Conservation (phyloP, 805 yeast species). For the Monosporozyma servazzii region DNA sequence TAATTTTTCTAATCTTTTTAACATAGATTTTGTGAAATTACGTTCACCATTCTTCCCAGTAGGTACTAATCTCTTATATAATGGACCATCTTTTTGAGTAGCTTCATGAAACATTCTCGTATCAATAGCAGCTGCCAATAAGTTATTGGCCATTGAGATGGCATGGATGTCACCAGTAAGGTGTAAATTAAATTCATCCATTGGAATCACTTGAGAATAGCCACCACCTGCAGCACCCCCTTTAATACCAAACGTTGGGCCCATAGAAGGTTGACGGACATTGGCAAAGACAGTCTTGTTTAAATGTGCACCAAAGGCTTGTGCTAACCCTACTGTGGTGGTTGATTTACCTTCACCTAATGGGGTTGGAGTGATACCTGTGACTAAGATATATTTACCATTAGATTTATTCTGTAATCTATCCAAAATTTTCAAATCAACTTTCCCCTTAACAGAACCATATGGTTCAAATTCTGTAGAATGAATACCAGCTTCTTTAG, state of each 20-base stretch:
- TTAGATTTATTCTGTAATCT: constrained; percentile 55
- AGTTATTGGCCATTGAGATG: constrained; percentile 84
- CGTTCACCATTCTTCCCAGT: constrained; percentile 64
- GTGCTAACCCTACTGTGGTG: constrained; percentile 93
- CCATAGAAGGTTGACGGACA: constrained; percentile 97
- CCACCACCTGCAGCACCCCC: constrained; percentile 99
- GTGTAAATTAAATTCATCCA: constrained; percentile 98
- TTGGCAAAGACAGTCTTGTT: constrained; percentile 79
- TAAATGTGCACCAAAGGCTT: constrained; percentile 88
- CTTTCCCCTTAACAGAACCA: constrained; percentile 87
- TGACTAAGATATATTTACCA: constrained; percentile 85
- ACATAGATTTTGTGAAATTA: constrained; percentile 69
- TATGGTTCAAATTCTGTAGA: constrained; percentile 75
- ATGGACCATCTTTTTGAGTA: constrained; percentile 72
- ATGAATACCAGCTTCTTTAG: constrained; percentile 72
- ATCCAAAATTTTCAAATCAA: constrained; percentile 57
- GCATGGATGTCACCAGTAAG: constrained; percentile 97
- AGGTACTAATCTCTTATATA: constrained; percentile 82
- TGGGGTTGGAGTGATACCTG: constrained; percentile 98
- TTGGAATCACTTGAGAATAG: constrained; percentile 93
- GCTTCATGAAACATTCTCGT: constrained; percentile 93
- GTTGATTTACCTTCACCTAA: constrained; percentile 97
- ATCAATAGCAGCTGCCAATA: constrained; percentile 93
- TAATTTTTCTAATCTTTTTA: constrained; percentile 62
- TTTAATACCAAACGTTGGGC: constrained; percentile 96